Evolutionary conservation across 352 stramenopile species (phyloP).

Genomic region (Pythium brassicae): DNA sequence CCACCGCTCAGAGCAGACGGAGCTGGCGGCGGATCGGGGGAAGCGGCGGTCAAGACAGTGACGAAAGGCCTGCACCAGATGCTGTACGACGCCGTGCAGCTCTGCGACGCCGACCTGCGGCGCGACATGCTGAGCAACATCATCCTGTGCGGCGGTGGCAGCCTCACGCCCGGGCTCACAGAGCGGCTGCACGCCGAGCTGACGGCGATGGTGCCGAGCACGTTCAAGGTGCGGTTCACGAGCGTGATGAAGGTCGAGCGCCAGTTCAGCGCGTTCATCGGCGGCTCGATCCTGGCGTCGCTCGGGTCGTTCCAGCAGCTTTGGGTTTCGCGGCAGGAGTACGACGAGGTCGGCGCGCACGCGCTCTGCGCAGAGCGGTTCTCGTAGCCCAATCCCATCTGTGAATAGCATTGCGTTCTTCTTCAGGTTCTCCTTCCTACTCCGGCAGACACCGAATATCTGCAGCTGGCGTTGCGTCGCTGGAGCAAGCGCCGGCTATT

Average conservation of each 20-base stretch:
- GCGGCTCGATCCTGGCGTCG: conserved; percentile 82
- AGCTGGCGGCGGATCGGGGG: conserved; percentile 35
- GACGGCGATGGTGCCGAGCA: conserved; percentile 70
- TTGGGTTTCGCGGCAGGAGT: conserved; percentile 85
- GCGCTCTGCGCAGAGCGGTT: conserved; percentile 71
- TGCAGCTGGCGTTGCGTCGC: too few relatives aligned
- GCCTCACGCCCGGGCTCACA: conserved; percentile 65
- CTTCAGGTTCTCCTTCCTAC: too few relatives aligned
- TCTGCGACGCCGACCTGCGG: conserved; percentile 78
- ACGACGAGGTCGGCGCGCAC: conserved; percentile 70
- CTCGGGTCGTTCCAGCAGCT: conserved; percentile 87
- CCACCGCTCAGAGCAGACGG: too few relatives aligned
- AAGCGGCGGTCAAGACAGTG: conserved; percentile 35
- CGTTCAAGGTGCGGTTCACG: conserved; percentile 86
- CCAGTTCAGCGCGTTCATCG: conserved; percentile 87
- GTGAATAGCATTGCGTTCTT: too few relatives aligned
- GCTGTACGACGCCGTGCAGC: conserved; percentile 80
- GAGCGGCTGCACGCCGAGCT: conserved; percentile 81
- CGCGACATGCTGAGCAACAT: conserved; percentile 86
- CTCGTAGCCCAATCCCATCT: conserved; percentile 14
- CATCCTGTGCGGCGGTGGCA: conserved; percentile 81
- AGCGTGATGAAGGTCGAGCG: conserved; percentile 78
- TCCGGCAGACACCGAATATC: too few relatives aligned
- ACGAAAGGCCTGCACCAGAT: conserved; percentile 72
- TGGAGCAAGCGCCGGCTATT: too few relatives aligned